Percentiles rank a stretch among this genome's conserved stretches.
Evolutionary conservation across 73 alveolate species (phyloP).

Genomic region (Tetrahymena malaccensis): DNA sequence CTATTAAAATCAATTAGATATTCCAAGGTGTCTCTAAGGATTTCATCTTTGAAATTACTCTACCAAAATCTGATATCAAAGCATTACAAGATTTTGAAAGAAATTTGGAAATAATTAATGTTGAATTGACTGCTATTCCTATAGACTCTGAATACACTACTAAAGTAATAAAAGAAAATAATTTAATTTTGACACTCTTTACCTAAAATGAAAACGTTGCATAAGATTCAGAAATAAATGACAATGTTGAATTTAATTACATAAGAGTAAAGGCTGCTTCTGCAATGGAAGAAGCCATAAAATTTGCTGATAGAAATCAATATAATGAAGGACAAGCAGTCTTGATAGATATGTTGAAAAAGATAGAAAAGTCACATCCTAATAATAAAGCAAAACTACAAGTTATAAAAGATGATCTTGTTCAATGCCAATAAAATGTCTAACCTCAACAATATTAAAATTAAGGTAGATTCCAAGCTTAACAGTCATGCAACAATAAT

Average conservation of each 20-base stretch:
- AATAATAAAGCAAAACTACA: background rate
- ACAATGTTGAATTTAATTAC: conserved; percentile 18
- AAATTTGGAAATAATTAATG: background rate
- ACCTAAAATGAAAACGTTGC: conserved; percentile 9
- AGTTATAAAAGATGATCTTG: background rate
- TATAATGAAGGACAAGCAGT: background rate
- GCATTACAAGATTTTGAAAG: conserved; percentile 8
- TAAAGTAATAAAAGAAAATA: background rate
- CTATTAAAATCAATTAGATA: background rate
- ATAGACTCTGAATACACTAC: conserved; percentile 5
- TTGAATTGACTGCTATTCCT: background rate
- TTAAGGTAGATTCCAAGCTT: background rate
- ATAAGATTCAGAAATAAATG: conserved; percentile 21
- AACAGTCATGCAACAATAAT: background rate
- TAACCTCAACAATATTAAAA: background rate
- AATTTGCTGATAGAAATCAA: background rate
- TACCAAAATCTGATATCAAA: background rate
- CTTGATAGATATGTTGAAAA: background rate
- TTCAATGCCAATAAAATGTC: background rate
- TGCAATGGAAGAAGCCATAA: conserved; percentile 21
- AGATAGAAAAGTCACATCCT: background rate
- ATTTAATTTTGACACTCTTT: conserved; percentile 1
- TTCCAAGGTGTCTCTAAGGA: conserved; percentile 33
- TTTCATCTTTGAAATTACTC: conserved; percentile 7
- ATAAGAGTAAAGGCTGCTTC: conserved; percentile 39